Percentiles rank a stretch among this genome's conserved stretches.
phyloP scores from a whole-genome alignment of 306 rosid species.

The Sicyos baderoa region DNA sequence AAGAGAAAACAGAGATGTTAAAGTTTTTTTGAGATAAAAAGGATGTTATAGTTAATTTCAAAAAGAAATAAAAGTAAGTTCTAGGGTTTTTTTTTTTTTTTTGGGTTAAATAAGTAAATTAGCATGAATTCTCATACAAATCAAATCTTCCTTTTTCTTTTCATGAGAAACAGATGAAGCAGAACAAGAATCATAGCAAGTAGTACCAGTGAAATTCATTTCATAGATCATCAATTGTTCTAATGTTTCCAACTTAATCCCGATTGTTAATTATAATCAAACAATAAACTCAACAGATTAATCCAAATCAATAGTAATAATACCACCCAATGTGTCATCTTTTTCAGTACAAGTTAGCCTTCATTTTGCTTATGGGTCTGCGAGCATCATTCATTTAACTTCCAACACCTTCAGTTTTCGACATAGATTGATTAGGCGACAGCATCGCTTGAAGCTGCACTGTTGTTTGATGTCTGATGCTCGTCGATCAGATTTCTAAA shows the following conservation, averaged over 20 bases:
- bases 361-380: background rate
- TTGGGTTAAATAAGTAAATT: no score
- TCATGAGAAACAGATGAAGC: background rate
- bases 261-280: background rate
- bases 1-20: no score
- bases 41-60: no score
- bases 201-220: background rate
- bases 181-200: background rate
- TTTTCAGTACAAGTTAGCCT: background rate
- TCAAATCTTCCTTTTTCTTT: background rate
- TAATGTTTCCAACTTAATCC: background rate
- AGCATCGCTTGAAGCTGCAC: background rate
- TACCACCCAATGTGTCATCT: background rate
- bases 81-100: no score
- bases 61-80: no score
- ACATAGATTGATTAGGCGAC: background rate
- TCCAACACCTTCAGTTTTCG: background rate
- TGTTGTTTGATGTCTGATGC: slow-evolving; percentile 22
- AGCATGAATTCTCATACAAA: no score
- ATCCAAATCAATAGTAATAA: background rate
- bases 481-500: slow-evolving; percentile 29
- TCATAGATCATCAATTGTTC: background rate
- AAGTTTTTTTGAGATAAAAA: no score
- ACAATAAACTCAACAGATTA: background rate
- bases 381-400: background rate